Evolutionary conservation across 176 grass and related monocot species (phyloP), one percentile per base, ranked within the genome.

Genomic region (Melocanna baccifera): DNA sequence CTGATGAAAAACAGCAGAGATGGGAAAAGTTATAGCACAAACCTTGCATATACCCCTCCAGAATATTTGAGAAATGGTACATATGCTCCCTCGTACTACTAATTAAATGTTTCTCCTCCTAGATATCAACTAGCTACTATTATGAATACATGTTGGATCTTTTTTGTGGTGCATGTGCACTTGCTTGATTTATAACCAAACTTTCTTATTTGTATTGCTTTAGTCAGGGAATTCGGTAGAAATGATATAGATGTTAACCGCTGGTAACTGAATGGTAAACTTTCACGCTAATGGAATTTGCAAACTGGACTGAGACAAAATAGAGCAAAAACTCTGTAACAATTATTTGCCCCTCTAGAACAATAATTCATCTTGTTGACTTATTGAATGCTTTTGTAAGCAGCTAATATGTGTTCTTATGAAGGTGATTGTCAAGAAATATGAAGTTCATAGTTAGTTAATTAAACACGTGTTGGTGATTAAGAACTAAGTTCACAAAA

Each of bases 11-110:
- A 99, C 57, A 99, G 96, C 75, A 89, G 96, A 69, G 96, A 99
- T 23, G 96, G 96, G 29, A 99, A 99, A 91, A 99, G 96, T 61
- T 99, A 99, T 69, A 99, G 96, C 83, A 99, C 96, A 84, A 99
- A 99, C 76, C 88, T 99, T 62, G 96, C 96, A 42, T 99, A 96
- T 39, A 99, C 97, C 61, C 97, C 97, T 70, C 97, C 97, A 14
- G 97, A 99, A 69, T 99, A 99, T 89, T 84, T 99, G 45, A 90
- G 91, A 94, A 96, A 94, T 88, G 97, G 97, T 99, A 99, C 36
- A 80, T 85, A 11, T 67, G 36, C 3, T 56, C 26, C 61, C 18
- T 55, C n/a, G 12, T 29, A 57, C 36, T 48, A 57, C 9, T 70
- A 57, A 45, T 47, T 43, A 57, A 30, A 30, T 26, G 18, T 47